Percentiles rank a stretch among this genome's conserved stretches.
Evolutionary conservation across 2,329 filamentous ascomycete species (phyloP).

Genomic region (Botrytis deweyae): DNA sequence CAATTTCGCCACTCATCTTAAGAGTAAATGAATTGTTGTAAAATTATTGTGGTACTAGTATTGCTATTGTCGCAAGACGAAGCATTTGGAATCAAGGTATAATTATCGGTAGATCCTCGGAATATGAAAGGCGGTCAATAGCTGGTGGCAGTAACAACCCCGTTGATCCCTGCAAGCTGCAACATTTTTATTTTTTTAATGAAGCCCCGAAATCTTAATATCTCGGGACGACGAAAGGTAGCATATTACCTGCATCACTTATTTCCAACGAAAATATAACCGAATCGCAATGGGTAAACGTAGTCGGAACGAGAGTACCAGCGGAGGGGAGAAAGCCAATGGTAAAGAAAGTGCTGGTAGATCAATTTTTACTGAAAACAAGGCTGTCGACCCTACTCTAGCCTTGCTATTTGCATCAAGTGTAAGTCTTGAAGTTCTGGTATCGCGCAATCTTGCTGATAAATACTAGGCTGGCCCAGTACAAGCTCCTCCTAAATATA

Average conservation of each 20-base stretch:
- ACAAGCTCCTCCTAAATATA: slow-evolving; percentile 38
- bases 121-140: background rate
- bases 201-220: background rate
- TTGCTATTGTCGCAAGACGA: slow-evolving; percentile 4
- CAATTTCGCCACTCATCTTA: slow-evolving; percentile 37
- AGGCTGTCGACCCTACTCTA: slow-evolving; percentile 66
- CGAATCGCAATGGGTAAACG: slow-evolving; percentile 37
- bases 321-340: background rate
- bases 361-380: slow-evolving; percentile 41
- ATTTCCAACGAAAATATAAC: background rate
- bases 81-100: slow-evolving; percentile 10
- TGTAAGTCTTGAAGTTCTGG: slow-evolving; percentile 51
- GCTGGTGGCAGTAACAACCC: background rate
- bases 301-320: slow-evolving; percentile 33
- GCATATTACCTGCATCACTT: slow-evolving; percentile 6
- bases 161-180: slow-evolving; percentile 5
- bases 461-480: slow-evolving; percentile 40
- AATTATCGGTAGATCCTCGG: slow-evolving; percentile 4
- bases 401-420: slow-evolving; percentile 70
- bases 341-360: slow-evolving; percentile 32
- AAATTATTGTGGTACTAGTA: slow-evolving; percentile 2
- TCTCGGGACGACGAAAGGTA: background rate
- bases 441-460: slow-evolving; percentile 8
- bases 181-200: slow-evolving; percentile 10
- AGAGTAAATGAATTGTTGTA: slow-evolving; percentile 18